These are phyloP conservation scores for Bauhinia variegata DNA, from an alignment of 306 rosid genomes.

Conservation along the genomic window DNA sequence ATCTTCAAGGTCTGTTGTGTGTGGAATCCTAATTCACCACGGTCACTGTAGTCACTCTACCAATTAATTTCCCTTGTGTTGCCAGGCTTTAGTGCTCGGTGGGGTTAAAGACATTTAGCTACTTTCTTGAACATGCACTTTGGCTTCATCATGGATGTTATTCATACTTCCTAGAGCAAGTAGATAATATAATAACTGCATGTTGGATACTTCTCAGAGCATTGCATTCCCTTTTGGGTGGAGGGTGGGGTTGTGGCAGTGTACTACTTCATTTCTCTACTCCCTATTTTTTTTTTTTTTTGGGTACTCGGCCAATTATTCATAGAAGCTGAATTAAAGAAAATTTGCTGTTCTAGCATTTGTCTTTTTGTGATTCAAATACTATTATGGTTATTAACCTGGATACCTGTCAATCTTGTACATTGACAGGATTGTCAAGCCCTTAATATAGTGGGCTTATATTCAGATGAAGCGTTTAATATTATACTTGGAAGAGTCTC, in stretches of 20 bases:
- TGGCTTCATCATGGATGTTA: neutral
- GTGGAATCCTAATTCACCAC: too few species aligned
- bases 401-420: conserved; percentile 33
- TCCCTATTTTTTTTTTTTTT: too few species aligned
- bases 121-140: neutral
- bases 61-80: too few species aligned
- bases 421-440: conserved; percentile 67
- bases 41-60: too few species aligned
- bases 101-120: neutral
- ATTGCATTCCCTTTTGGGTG: neutral
- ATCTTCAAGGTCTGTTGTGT: neutral
- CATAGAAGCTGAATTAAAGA: conserved; percentile 1
- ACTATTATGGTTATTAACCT: conserved; percentile 21
- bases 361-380: conserved; percentile 24
- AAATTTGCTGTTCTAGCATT: conserved; percentile 5
- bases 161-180: neutral
- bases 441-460: conserved; percentile 52
- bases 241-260: neutral
- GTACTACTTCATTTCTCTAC: neutral
- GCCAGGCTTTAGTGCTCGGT: too few species aligned
- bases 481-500: conserved; percentile 46
- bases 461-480: conserved; percentile 54
- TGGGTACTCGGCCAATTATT: too few species aligned
- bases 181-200: neutral
- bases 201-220: neutral